Base-by-base conservation (phyloP, 2,329 filamentous ascomycete species). In the Fusarium vanettenii region DNA sequence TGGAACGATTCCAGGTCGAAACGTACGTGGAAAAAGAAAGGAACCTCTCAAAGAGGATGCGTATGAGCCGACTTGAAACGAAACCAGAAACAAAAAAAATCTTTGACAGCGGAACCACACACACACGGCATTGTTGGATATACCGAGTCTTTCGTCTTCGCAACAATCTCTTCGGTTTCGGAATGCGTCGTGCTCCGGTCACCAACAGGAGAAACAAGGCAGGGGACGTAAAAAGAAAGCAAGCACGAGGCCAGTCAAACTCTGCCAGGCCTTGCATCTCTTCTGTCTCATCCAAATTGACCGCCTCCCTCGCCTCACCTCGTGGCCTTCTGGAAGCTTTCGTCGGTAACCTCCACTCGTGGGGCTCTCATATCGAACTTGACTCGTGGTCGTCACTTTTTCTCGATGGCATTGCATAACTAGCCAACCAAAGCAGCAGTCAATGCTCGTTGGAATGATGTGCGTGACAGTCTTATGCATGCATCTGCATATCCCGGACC, bases 1-100 rank as follows among this genome's bases (percentile, higher is more conserved):
- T 78, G 75, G 74, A 64, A 77, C 71, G 74, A 77, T 76, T 77
- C 64, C 59, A 55, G 45, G 50, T 48, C 60, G 60, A 69, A 78
- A 76, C 67, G 69, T 78, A 78, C 65, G 73, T 77, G 71, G 27
- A 77, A 74, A 78, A 77, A 75, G 69, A 67, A 73, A 76, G 41
- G 45, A 33, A 35, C 27, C 52, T 39, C 61, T 37, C 22, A 16
- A 39, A 56, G 63, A 69, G 62, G 64, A 69, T 76, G 69, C 64
- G 50, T 41, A 70, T 66, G 69, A 71, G 60, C 67, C 33, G 60
- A 70, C 65, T 67, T 57, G 69, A 73, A 70, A 76, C 60, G 69
- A 68, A 78, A 68, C 69, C 66, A 63, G 68, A 71, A 74, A 69
- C 64, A 48, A 69, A 60, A 52, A 59, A 29, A 20, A 14, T 31